phyloP scores from a whole-genome alignment of 345 rosid species.

The Dovyalis caffra region DNA sequence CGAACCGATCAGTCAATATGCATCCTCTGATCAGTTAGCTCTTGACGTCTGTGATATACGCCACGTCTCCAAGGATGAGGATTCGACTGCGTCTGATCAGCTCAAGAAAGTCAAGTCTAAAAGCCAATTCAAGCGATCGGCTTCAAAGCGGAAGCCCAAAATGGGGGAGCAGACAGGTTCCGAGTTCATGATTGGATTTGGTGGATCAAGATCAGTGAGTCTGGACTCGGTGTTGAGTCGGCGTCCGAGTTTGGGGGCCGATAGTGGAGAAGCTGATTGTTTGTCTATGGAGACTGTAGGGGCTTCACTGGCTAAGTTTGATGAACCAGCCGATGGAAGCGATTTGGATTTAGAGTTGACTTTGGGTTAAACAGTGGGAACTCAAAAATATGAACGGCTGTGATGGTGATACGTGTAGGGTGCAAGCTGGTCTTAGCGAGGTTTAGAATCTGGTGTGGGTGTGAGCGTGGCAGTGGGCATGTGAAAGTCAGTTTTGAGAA shows the following conservation, averaged over 20 bases:
- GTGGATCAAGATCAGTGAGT: not conserved
- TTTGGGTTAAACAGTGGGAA: constrained; percentile 10
- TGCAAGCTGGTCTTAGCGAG: too few species aligned
- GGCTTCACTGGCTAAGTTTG: constrained; percentile 25
- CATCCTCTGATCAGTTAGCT: not conserved
- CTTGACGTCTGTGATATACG: constrained; percentile 30
- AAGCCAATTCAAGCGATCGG: constrained; percentile 29
- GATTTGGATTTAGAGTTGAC: constrained; percentile 31
- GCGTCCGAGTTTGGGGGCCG: constrained; percentile 5
- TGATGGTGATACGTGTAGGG: too few species aligned
- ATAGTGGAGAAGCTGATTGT: constrained; percentile 25
- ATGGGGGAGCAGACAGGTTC: not conserved
- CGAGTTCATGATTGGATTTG: not conserved
- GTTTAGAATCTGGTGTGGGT: too few species aligned
- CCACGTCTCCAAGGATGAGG: constrained; percentile 31
- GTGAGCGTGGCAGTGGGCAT: too few species aligned
- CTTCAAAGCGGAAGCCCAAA: constrained; percentile 10
- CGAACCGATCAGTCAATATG: constrained; percentile 21
- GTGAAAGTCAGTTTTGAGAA: too few species aligned
- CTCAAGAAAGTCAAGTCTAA: constrained; percentile 26
- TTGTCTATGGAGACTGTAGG: constrained; percentile 36
- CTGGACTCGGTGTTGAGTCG: constrained; percentile 17
- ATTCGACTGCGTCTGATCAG: constrained; percentile 6
- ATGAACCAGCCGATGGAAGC: constrained; percentile 20
- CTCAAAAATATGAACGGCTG: not conserved